These are phyloP conservation scores for Coemansia aciculifera DNA, from an alignment of 192 early-diverging fungal species.

Conservation along the genomic window DNA sequence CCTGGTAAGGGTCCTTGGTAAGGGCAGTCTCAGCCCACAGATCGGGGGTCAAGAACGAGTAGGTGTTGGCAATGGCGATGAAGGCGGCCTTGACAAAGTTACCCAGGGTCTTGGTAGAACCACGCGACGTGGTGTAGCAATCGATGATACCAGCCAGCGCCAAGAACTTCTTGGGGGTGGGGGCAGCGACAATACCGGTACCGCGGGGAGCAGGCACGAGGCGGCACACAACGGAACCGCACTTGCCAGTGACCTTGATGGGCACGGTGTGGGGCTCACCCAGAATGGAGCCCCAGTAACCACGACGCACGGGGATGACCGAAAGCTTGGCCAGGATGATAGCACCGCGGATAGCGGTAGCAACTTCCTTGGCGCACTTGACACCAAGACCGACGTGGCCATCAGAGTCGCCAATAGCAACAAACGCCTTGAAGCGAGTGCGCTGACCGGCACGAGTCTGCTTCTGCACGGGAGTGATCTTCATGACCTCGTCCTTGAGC, in stretches of 20 bases:
- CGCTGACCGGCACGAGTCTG: slow-evolving; percentile 99
- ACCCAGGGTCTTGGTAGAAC: slow-evolving; percentile 97
- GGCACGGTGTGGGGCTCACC: slow-evolving; percentile 98
- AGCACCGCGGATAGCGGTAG: slow-evolving; percentile 97
- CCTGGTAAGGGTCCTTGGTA: slow-evolving; percentile 89
- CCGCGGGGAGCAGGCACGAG: slow-evolving; percentile 98
- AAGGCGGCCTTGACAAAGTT: slow-evolving; percentile 99
- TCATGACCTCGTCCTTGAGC: slow-evolving; percentile 99
- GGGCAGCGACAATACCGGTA: slow-evolving; percentile 98
- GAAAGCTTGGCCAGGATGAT: slow-evolving; percentile 99
- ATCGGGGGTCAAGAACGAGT: slow-evolving; percentile 96
- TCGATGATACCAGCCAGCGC: slow-evolving; percentile 96
- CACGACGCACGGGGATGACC: slow-evolving; percentile 96
- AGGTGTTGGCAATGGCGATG: slow-evolving; percentile 94
- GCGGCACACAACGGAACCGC: slow-evolving; percentile 90
- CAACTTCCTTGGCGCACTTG: slow-evolving; percentile 99
- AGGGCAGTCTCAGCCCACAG: slow-evolving; percentile 91
- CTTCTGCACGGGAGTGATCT: slow-evolving; percentile 99
- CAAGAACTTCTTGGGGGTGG: slow-evolving; percentile 96
- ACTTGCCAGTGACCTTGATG: slow-evolving; percentile 95
- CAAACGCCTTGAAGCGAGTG: slow-evolving; percentile 99
- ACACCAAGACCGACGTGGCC: slow-evolving; percentile 99
- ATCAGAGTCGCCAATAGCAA: slow-evolving; percentile 95
- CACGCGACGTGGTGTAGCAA: slow-evolving; percentile 95
- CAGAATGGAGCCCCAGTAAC: slow-evolving; percentile 96